These are phyloP conservation scores for Ormosia emarginata DNA, from an alignment of 306 rosid species.

Conservation along the genomic window DNA sequence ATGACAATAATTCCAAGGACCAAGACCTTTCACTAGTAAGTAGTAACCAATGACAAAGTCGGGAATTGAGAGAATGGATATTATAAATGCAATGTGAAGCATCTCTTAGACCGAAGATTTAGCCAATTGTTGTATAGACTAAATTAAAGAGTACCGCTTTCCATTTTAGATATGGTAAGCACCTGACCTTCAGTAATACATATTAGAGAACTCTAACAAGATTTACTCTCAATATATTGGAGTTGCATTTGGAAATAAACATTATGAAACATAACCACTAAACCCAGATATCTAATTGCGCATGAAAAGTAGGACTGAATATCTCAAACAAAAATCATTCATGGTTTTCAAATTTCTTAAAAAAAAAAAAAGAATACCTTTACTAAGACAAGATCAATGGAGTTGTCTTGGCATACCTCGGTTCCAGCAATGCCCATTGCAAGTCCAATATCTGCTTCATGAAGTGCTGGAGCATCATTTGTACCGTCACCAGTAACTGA, in stretches of 20 bases:
- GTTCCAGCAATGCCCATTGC: conserved; percentile 99
- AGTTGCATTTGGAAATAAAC: conserved; percentile 22
- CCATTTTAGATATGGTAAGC: background rate
- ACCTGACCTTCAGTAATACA: background rate
- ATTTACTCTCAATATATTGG: background rate
- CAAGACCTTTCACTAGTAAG: conserved; percentile 14
- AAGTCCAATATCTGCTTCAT: conserved; percentile 98
- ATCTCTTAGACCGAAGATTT: background rate
- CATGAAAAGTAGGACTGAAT: background rate
- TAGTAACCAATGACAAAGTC: background rate
- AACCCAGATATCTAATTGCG: background rate
- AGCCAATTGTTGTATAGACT: background rate
- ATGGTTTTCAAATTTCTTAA: conserved; percentile 5
- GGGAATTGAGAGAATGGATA: background rate
- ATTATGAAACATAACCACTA: background rate
- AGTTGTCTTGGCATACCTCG: conserved; percentile 51
- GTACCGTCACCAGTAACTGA: conserved; percentile 99
- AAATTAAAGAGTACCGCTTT: background rate
- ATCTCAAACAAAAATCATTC: background rate
- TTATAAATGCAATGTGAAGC: background rate
- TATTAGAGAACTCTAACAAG: background rate
- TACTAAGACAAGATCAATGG: background rate
- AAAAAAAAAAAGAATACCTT: background rate
- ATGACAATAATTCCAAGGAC: conserved; percentile 2
- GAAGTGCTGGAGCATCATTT: conserved; percentile 98